Evolutionary conservation across 805 yeast species (phyloP).

Genomic region (Candida patagonica): DNA sequence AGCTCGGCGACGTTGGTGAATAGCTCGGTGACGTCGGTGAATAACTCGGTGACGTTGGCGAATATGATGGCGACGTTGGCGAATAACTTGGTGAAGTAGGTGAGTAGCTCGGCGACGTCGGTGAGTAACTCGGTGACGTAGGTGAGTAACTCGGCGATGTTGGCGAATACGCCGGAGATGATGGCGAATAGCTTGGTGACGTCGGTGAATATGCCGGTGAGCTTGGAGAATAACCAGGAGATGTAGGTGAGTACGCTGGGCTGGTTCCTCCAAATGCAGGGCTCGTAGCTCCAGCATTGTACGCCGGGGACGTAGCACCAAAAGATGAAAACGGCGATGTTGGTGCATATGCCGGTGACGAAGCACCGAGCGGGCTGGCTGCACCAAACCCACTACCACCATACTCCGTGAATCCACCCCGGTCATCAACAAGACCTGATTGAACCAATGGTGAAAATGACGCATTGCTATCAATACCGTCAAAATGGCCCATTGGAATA

Average conservation of each 20-base stretch:
- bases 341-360: constrained; percentile 62
- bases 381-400: constrained; percentile 56
- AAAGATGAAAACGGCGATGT: constrained; percentile 63
- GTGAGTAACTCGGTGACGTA: constrained; percentile 66
- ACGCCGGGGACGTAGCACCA: constrained; percentile 52
- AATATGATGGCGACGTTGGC: constrained; percentile 61
- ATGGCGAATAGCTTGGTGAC: constrained; percentile 68
- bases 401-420: constrained; percentile 83
- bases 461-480: constrained; percentile 50
- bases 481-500: constrained; percentile 23
- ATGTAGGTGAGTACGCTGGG: constrained; percentile 55
- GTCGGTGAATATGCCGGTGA: constrained; percentile 74
- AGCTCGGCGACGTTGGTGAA: constrained; percentile 57
- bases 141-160: constrained; percentile 62
- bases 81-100: constrained; percentile 70
- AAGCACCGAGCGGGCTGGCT: constrained; percentile 43
- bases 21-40: constrained; percentile 67
- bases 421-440: constrained; percentile 69
- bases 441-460: constrained; percentile 84
- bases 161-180: constrained; percentile 55
- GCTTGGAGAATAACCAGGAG: constrained; percentile 62
- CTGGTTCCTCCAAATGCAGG: constrained; percentile 65
- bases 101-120: constrained; percentile 55
- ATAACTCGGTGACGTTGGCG: constrained; percentile 66
- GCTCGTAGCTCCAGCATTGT: constrained; percentile 35